These are phyloP conservation scores for Bruguiera gymnorhiza DNA, from an alignment of 345 rosid species.

Conservation along the genomic window DNA sequence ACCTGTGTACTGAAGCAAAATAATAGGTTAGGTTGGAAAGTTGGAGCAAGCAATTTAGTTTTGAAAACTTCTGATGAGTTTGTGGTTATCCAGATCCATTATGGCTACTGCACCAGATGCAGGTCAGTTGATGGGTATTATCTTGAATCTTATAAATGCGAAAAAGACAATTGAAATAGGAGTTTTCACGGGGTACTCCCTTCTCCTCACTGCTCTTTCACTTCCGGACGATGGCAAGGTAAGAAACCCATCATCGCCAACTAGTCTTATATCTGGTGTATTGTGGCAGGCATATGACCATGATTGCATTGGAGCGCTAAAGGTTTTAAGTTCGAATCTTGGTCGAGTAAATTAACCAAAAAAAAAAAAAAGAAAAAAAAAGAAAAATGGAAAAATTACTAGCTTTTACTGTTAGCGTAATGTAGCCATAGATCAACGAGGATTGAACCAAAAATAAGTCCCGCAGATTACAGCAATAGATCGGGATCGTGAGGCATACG, in stretches of 20 bases:
- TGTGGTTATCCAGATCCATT: constrained; percentile 19
- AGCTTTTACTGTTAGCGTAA: no score
- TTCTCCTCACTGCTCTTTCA: constrained; percentile 73
- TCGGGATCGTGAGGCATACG: constrained; percentile 27
- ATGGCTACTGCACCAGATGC: constrained; percentile 73
- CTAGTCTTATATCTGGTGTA: neutral
- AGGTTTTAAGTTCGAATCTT: no score
- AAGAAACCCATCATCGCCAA: neutral
- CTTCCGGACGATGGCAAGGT: constrained; percentile 74
- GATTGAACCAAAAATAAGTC: constrained; percentile 2
- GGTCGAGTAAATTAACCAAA: no score
- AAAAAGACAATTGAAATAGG: constrained; percentile 68
- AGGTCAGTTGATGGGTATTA: constrained; percentile 61
- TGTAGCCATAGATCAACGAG: no score
- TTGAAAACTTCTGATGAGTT: neutral
- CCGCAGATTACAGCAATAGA: constrained; percentile 38
- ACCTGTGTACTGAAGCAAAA: no score
- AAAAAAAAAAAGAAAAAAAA: no score
- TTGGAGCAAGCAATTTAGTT: no score
- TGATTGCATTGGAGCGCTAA: no score
- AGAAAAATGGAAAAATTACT: no score
- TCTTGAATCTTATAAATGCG: constrained; percentile 52
- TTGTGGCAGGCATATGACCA: neutral
- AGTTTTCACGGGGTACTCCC: constrained; percentile 84
- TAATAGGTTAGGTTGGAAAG: no score